These are phyloP conservation scores for Aspergillus felis DNA, from an alignment of 2,329 filamentous ascomycete species.

Conservation along the genomic window DNA sequence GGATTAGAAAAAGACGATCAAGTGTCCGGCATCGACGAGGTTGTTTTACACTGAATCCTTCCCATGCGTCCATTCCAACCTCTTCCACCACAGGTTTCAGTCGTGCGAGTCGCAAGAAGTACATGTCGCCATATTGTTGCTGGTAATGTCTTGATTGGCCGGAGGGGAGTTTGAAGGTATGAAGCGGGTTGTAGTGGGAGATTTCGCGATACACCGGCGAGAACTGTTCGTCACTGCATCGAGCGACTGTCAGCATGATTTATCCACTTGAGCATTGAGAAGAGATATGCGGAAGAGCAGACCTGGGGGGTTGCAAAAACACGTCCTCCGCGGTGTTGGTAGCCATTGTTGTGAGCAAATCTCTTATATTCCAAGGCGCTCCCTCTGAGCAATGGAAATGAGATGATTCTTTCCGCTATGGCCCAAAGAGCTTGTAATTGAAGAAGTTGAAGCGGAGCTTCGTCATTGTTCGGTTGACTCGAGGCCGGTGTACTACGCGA, in stretches of 20 bases:
- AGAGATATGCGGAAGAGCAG: constrained; percentile 4
- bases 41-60: constrained; percentile 58
- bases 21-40: no score
- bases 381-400: background rate
- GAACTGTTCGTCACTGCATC: constrained; percentile 33
- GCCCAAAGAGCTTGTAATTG: background rate
- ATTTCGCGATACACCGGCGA: constrained; percentile 50
- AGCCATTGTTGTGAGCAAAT: constrained; percentile 11
- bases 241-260: background rate
- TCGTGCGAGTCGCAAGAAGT: constrained; percentile 84
- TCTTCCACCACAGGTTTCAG: constrained; percentile 79
- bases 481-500: constrained; percentile 9
- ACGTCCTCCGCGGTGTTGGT: constrained; percentile 12
- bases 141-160: constrained; percentile 67
- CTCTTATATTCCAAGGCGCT: background rate
- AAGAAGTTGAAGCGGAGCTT: background rate
- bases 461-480: background rate
- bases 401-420: background rate
- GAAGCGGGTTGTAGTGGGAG: constrained; percentile 68
- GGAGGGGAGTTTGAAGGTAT: constrained; percentile 68
- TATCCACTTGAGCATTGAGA: background rate
- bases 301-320: constrained; percentile 30
- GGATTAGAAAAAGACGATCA: background rate
- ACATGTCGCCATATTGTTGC: constrained; percentile 97
- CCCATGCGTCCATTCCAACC: constrained; percentile 72